Percentiles rank a stretch among this genome's conserved stretches.
Conservation (phyloP, 2,329 filamentous ascomycete genomes). For the Fusarium paranaense region DNA sequence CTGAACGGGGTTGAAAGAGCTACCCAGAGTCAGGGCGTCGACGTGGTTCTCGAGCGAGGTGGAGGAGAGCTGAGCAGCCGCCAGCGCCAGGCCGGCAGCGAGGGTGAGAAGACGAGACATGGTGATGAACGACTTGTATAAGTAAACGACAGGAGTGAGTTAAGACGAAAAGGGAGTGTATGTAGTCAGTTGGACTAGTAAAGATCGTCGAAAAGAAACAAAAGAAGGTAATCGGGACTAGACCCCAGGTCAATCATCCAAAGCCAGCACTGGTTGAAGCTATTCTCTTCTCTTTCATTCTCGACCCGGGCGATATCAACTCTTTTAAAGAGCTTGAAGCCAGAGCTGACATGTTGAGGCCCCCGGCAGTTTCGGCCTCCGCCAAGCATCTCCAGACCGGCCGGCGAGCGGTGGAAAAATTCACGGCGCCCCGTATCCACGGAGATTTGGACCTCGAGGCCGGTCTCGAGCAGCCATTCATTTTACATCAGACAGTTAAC, state of each 20-base stretch:
- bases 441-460: conserved; percentile 10
- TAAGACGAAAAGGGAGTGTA: conserved; percentile 24
- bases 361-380: conserved; percentile 18
- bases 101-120: conserved; percentile 44
- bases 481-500: conserved; percentile 37
- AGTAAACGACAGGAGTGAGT: conserved; percentile 17
- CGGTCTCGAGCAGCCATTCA: conserved; percentile 19
- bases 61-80: conserved; percentile 39
- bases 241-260: conserved; percentile 40
- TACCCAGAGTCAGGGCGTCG: conserved; percentile 60
- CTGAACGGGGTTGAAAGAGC: conserved; percentile 67
- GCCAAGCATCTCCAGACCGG: conserved; percentile 18
- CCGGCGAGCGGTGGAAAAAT: conserved; percentile 37
- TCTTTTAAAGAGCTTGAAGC: conserved; percentile 28
- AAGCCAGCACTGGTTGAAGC: conserved; percentile 32
- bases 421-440: conserved; percentile 6
- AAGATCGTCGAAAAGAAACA: conserved; percentile 38
- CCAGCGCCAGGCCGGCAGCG: conserved; percentile 43
- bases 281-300: conserved; percentile 7
- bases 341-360: background rate
- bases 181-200: conserved; percentile 23
- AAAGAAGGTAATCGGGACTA: conserved; percentile 39
- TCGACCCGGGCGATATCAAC: conserved; percentile 1
- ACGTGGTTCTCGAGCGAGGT: conserved; percentile 46
- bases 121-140: conserved; percentile 1